A percentile compares a stretch with the other conserved stretches of the same genome.
Conservation (phyloP, 2,329 filamentous ascomycete genomes). For the Penicillium vulpinum region DNA sequence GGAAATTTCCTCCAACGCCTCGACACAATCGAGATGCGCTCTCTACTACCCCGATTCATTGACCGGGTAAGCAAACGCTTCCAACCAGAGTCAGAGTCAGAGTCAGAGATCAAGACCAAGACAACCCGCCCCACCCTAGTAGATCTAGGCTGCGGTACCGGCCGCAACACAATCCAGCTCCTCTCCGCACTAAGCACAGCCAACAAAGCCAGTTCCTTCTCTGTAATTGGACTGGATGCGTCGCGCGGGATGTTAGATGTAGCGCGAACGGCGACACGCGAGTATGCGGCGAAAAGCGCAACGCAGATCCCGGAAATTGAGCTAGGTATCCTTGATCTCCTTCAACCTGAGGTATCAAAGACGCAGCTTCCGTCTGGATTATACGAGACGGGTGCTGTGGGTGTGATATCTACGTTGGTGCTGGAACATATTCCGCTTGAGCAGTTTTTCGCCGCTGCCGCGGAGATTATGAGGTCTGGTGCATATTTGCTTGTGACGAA, state of each 20-base stretch:
- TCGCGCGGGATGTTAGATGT: constrained; percentile 59
- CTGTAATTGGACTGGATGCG: constrained; percentile 58
- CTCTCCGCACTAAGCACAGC: constrained; percentile 15
- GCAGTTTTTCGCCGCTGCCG: constrained; percentile 57
- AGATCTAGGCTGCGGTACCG: constrained; percentile 68
- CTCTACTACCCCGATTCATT: constrained; percentile 54
- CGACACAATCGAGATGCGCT: constrained; percentile 58
- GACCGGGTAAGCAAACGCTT: constrained; percentile 21
- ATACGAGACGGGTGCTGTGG: constrained; percentile 37
- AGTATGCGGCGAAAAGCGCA: not conserved
- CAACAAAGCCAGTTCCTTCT: constrained; percentile 14
- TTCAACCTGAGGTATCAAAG: constrained; percentile 18
- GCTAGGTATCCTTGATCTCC: constrained; percentile 45
- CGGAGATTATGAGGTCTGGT: constrained; percentile 45
- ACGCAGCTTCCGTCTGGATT: constrained; percentile 13
- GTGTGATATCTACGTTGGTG: constrained; percentile 62
- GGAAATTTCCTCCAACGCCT: constrained; percentile 66
- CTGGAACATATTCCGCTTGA: constrained; percentile 62
- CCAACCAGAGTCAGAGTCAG: not conserved
- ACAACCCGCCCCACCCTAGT: constrained; percentile 46
- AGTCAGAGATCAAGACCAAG: constrained; percentile 3
- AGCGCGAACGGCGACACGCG: constrained; percentile 45
- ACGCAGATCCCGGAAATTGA: constrained; percentile 8
- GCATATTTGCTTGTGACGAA: constrained; percentile 63
- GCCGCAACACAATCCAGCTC: constrained; percentile 61